Conservation (phyloP, 345 rosid species). For the Salix arbutifolia region DNA sequence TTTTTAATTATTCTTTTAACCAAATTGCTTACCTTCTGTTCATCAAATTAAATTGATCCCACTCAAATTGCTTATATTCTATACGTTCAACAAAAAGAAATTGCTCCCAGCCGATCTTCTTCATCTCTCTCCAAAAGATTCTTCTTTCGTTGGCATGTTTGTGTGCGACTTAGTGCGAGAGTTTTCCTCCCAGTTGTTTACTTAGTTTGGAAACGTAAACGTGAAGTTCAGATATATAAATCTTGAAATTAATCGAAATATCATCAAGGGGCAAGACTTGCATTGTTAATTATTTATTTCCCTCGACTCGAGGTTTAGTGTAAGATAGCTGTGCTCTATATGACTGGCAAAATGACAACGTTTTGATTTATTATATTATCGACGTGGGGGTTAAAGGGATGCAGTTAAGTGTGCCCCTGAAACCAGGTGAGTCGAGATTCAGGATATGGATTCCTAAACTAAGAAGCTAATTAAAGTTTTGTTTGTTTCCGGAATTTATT, state of each 20-base stretch:
- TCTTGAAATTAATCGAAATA: not conserved
- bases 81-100: not conserved
- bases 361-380: no score
- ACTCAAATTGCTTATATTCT: not conserved
- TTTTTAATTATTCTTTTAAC: not conserved
- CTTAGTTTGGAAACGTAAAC: not conserved
- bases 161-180: not conserved
- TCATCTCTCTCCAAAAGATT: not conserved
- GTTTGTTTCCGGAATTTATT: no score
- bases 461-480: no score
- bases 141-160: not conserved
- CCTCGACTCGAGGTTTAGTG: not conserved
- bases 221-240: not conserved
- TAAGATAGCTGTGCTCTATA: no score
- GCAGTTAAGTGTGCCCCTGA: no score
- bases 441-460: no score
- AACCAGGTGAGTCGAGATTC: no score
- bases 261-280: not conserved
- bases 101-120: not conserved
- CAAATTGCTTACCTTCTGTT: slow-evolving; percentile 4
- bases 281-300: not conserved
- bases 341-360: no score
- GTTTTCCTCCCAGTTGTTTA: not conserved
- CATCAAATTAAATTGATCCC: not conserved
- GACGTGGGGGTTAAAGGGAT: no score